phyloP scores from a whole-genome alignment of 2,329 filamentous ascomycete genomes.

The Penicillium oxalicum region DNA sequence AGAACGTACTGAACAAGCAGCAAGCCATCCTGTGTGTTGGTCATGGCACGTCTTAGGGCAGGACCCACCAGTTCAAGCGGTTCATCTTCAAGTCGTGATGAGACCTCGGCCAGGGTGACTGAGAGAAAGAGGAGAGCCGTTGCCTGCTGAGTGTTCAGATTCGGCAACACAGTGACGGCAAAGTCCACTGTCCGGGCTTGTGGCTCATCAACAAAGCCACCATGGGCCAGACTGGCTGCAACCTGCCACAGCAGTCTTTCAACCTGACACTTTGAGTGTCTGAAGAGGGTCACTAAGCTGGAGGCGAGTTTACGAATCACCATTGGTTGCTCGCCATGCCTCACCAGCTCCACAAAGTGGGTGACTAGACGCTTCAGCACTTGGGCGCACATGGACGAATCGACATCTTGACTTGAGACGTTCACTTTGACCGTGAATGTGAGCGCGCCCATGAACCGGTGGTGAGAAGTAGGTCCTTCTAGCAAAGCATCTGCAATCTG shows the following conservation, averaged over 20 bases:
- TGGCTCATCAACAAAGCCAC: constrained; percentile 32
- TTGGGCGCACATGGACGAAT: constrained; percentile 27
- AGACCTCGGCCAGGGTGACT: constrained; percentile 38
- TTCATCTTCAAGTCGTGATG: constrained; percentile 18
- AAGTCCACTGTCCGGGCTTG: constrained; percentile 28
- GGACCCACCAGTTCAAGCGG: constrained; percentile 11
- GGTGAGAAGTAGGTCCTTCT: constrained; percentile 57
- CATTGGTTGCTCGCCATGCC: constrained; percentile 33
- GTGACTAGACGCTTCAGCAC: constrained; percentile 39
- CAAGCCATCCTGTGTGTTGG: constrained; percentile 35
- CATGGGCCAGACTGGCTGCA: constrained; percentile 35
- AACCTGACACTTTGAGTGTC: constrained; percentile 37
- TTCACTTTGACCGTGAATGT: constrained; percentile 95
- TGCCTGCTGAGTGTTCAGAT: constrained; percentile 31
- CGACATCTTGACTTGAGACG: constrained; percentile 63
- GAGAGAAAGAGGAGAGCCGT: constrained; percentile 36
- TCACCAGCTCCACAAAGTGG: constrained; percentile 39
- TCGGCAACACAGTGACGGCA: constrained; percentile 29
- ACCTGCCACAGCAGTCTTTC: constrained; percentile 32
- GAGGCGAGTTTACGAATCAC: constrained; percentile 44
- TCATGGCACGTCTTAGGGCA: constrained; percentile 13
- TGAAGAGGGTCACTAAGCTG: constrained; percentile 41
- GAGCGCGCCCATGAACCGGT: constrained; percentile 86
- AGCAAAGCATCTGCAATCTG: constrained; percentile 73
- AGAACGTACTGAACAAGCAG: constrained; percentile 33